A percentile compares a stretch with the other conserved stretches of the same genome.
Conservation (phyloP, 2,329 filamentous ascomycete species). For the Diaporthe caulivora region DNA sequence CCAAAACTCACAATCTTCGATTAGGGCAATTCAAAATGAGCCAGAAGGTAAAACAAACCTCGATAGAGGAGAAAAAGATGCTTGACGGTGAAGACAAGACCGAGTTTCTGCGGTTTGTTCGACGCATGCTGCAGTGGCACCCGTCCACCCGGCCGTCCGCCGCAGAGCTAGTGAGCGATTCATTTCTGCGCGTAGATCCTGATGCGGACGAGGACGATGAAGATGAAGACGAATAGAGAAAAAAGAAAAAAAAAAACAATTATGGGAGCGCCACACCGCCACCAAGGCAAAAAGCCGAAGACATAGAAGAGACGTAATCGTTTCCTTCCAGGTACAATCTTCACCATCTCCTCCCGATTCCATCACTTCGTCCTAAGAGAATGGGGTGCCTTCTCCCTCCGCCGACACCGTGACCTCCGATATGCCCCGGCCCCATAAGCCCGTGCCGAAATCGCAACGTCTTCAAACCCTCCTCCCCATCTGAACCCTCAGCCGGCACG, state of each 20-base stretch:
- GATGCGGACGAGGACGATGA: neutral
- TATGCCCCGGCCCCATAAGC: neutral
- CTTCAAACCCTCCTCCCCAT: slow-evolving; percentile 2
- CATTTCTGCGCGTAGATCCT: neutral
- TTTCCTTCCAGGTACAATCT: neutral
- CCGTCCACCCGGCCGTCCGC: neutral
- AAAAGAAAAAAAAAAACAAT: neutral
- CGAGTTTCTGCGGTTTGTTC: neutral
- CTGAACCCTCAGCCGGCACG: slow-evolving; percentile 7
- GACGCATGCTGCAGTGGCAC: slow-evolving; percentile 8
- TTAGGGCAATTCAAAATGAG: neutral
- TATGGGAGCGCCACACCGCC: neutral
- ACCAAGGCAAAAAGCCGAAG: too few relatives aligned
- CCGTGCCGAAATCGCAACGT: slow-evolving; percentile 12
- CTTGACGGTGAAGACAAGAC: neutral
- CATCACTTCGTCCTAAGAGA: neutral
- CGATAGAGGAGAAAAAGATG: neutral
- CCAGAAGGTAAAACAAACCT: neutral
- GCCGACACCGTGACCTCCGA: neutral
- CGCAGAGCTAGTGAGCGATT: neutral
- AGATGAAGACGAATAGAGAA: neutral
- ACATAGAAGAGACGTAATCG: neutral
- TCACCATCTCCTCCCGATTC: neutral
- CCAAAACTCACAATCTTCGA: neutral
- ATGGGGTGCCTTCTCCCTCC: neutral